These are phyloP conservation scores for Candida multigemmis DNA, from an alignment of 805 yeast genomes.

Conservation along the genomic window DNA sequence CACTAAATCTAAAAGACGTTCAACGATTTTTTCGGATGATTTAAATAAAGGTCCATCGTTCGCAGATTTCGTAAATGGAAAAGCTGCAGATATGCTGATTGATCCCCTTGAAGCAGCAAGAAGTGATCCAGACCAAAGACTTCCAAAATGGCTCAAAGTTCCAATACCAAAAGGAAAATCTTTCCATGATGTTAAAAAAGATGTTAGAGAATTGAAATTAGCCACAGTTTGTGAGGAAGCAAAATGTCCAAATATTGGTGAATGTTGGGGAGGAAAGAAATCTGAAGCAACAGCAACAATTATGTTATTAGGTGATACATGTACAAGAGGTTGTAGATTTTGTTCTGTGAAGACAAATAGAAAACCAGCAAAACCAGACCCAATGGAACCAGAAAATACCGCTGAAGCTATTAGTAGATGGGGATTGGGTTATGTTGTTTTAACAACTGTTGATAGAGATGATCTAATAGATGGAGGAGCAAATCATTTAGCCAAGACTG, in stretches of 20 bases:
- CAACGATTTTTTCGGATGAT: slow-evolving; percentile 57
- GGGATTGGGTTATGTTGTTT: slow-evolving; percentile 96
- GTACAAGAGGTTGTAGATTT: slow-evolving; percentile 98
- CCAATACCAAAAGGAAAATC: slow-evolving; percentile 95
- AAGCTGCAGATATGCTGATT: slow-evolving; percentile 53
- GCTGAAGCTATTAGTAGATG: slow-evolving; percentile 96
- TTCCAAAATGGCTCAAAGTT: slow-evolving; percentile 91
- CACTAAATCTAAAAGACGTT: slow-evolving; percentile 22
- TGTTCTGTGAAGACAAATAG: slow-evolving; percentile 94
- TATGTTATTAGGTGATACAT: slow-evolving; percentile 96
- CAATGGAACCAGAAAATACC: slow-evolving; percentile 94
- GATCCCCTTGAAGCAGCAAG: slow-evolving; percentile 79
- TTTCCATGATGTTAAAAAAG: slow-evolving; percentile 72
- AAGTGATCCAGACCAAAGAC: slow-evolving; percentile 56
- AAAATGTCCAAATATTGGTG: slow-evolving; percentile 98
- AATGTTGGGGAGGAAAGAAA: slow-evolving; percentile 98
- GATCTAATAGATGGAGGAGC: slow-evolving; percentile 93
- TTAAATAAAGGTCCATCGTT: slow-evolving; percentile 85
- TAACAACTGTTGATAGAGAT: slow-evolving; percentile 96
- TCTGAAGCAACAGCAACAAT: slow-evolving; percentile 95
- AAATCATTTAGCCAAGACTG: slow-evolving; percentile 82
- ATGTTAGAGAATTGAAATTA: slow-evolving; percentile 77
- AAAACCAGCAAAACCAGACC: slow-evolving; percentile 82
- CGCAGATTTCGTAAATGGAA: slow-evolving; percentile 81
- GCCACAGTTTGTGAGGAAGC: slow-evolving; percentile 99